Percentiles rank a stretch among this genome's conserved stretches.
These are phyloP conservation scores for Terfezia boudieri DNA, from an alignment of 495 filamentous ascomycete species.

Conservation along the genomic window DNA sequence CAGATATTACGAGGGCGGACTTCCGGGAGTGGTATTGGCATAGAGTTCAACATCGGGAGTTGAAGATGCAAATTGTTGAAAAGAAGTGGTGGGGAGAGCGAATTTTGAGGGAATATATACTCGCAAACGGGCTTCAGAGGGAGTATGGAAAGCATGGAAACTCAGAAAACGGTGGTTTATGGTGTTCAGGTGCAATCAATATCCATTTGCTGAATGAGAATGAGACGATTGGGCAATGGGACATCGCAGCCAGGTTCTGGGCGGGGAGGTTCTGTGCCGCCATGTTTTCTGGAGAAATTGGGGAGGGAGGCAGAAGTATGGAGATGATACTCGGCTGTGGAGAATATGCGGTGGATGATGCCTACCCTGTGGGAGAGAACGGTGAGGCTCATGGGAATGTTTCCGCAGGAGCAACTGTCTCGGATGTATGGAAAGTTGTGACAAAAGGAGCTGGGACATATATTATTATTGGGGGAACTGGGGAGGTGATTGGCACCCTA, in stretches of 20 bases:
- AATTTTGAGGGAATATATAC: slow-evolving; percentile 9
- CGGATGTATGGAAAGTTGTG: slow-evolving; percentile 6
- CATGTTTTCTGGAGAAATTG: neutral
- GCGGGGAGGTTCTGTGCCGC: slow-evolving; percentile 8
- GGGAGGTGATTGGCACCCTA: slow-evolving; percentile 9
- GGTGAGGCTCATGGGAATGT: neutral
- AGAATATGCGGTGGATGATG: slow-evolving; percentile 3
- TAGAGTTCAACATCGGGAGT: slow-evolving; percentile 4
- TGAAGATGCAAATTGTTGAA: slow-evolving; percentile 2
- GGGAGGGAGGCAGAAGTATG: neutral
- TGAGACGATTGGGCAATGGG: slow-evolving; percentile 7
- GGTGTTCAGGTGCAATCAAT: slow-evolving; percentile 7
- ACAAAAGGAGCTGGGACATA: slow-evolving; percentile 5
- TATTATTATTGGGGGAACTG: slow-evolving; percentile 9
- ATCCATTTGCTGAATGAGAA: slow-evolving; percentile 5
- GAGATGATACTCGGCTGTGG: slow-evolving; percentile 2
- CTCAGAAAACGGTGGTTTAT: neutral
- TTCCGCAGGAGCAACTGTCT: slow-evolving; percentile 1
- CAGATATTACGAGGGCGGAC: slow-evolving; percentile 9
- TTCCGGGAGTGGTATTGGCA: slow-evolving; percentile 8
- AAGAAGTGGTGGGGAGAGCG: slow-evolving; percentile 10
- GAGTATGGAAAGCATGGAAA: neutral
- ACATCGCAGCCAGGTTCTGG: slow-evolving; percentile 10
- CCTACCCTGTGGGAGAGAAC: slow-evolving; percentile 4
- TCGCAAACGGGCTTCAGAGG: neutral